phyloP scores from a whole-genome alignment of 192 early-diverging fungal species.

The Kappamyces sp. region DNA sequence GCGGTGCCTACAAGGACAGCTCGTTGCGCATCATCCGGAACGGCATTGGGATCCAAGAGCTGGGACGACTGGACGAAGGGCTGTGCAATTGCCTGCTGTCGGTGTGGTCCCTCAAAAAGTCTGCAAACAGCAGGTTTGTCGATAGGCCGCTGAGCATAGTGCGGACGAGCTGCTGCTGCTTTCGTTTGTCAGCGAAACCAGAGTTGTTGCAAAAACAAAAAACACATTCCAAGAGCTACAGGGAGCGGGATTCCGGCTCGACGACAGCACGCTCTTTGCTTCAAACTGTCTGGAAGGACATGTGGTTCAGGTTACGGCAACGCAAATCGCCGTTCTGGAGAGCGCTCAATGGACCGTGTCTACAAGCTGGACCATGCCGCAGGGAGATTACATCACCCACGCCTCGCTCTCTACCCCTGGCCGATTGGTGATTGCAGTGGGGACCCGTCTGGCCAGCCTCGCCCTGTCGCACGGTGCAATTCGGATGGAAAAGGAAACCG shows the following conservation, averaged over 20 bases:
- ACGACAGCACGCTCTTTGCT: slow-evolving; percentile 18
- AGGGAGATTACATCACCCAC: slow-evolving; percentile 42
- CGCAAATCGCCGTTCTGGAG: slow-evolving; percentile 13
- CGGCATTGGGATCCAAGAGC: slow-evolving; percentile 77
- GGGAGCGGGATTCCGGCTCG: slow-evolving; percentile 3
- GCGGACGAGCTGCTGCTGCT: slow-evolving; percentile 49
- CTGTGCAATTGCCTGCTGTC: too few relatives aligned
- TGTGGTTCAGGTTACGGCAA: slow-evolving; percentile 45
- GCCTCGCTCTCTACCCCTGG: slow-evolving; percentile 49
- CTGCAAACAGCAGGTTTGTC: too few relatives aligned
- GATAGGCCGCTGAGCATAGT: slow-evolving; percentile 13
- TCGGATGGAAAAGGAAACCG: slow-evolving; percentile 29
- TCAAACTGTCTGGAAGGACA: slow-evolving; percentile 37
- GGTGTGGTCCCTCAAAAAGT: too few relatives aligned
- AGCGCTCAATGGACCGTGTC: slow-evolving; percentile 27
- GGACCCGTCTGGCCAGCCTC: slow-evolving; percentile 52
- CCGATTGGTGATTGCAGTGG: slow-evolving; percentile 52
- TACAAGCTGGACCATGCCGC: slow-evolving; percentile 45
- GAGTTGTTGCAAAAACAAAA: slow-evolving; percentile 34
- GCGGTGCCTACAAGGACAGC: slow-evolving; percentile 68
- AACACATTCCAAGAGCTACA: too few relatives aligned
- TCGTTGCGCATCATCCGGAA: slow-evolving; percentile 76
- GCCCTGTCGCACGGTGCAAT: slow-evolving; percentile 38
- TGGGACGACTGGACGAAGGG: slow-evolving; percentile 37
- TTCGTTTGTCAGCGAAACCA: slow-evolving; percentile 60